Evolutionary conservation across 2,329 filamentous ascomycete species (phyloP).

Genomic region (Stachybotrys echinatus): DNA sequence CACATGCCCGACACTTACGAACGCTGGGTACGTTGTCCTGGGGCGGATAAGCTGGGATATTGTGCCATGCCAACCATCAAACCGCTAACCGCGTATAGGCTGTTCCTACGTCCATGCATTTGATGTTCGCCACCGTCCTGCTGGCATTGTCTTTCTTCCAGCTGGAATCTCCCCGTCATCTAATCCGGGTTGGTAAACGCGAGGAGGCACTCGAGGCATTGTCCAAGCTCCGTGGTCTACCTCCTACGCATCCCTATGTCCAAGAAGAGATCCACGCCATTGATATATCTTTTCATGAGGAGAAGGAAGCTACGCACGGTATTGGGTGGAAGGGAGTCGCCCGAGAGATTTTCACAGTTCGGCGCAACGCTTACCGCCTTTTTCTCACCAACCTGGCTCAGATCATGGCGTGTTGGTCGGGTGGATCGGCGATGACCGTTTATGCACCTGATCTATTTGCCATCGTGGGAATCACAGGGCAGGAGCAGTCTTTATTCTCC

Average conservation of each 20-base stretch:
- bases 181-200: slow-evolving; percentile 28
- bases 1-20: slow-evolving; percentile 29
- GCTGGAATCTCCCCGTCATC: slow-evolving; percentile 11
- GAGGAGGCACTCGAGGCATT: slow-evolving; percentile 29
- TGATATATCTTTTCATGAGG: slow-evolving; percentile 12
- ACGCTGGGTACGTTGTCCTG: slow-evolving; percentile 9
- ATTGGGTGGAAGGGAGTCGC: slow-evolving; percentile 8
- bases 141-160: slow-evolving; percentile 1
- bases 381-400: slow-evolving; percentile 15
- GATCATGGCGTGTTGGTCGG: slow-evolving; percentile 13
- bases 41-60: no score
- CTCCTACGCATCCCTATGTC: slow-evolving; percentile 30
- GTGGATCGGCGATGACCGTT: slow-evolving; percentile 12
- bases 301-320: slow-evolving; percentile 9
- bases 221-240: slow-evolving; percentile 29
- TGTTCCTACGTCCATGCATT: slow-evolving; percentile 60
- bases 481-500: slow-evolving; percentile 14
- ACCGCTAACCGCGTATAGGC: no score
- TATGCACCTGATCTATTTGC: slow-evolving; percentile 15
- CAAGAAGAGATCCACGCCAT: slow-evolving; percentile 26
- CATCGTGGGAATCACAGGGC: slow-evolving; percentile 11
- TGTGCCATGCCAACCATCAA: no score
- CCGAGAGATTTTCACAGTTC: slow-evolving; percentile 11
- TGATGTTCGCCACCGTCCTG: slow-evolving; percentile 38
- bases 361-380: slow-evolving; percentile 17